Conservation (phyloP, 2,329 filamentous ascomycete genomes). For the Cyphellophora attinorum region DNA sequence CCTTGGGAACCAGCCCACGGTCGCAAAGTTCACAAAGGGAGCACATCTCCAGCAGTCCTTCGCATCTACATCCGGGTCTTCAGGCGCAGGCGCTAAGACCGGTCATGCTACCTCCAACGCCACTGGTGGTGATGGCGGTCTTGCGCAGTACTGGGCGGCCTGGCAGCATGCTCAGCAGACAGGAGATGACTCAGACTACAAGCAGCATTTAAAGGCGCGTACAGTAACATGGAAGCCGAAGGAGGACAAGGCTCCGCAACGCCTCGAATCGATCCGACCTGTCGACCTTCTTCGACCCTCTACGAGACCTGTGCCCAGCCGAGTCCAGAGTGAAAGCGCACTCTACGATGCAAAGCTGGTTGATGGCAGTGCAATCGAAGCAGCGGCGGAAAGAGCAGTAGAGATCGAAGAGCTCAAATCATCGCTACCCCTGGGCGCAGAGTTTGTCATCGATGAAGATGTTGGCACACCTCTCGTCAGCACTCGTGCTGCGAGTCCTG, state of each 20-base stretch:
- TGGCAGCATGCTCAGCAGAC: slow-evolving; percentile 68
- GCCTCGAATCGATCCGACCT: slow-evolving; percentile 16
- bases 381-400: slow-evolving; percentile 29
- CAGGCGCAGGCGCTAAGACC: slow-evolving; percentile 41
- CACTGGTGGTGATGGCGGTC: slow-evolving; percentile 47
- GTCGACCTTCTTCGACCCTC: slow-evolving; percentile 14
- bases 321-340: slow-evolving; percentile 43
- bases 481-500: slow-evolving; percentile 7
- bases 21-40: slow-evolving; percentile 41
- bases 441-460: slow-evolving; percentile 19
- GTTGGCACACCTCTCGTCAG: slow-evolving; percentile 18
- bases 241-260: slow-evolving; percentile 29
- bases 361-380: slow-evolving; percentile 41
- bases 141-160: slow-evolving; percentile 88
- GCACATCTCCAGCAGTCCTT: slow-evolving; percentile 71
- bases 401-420: slow-evolving; percentile 15
- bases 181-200: slow-evolving; percentile 72
- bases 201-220: slow-evolving; percentile 80
- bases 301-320: slow-evolving; percentile 25
- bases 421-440: slow-evolving; percentile 4
- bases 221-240: slow-evolving; percentile 76
- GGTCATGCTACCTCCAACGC: slow-evolving; percentile 46
- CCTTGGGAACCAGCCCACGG: slow-evolving; percentile 40
- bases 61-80: slow-evolving; percentile 47
- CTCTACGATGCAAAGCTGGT: slow-evolving; percentile 53